phyloP scores from a whole-genome alignment of 2,329 filamentous ascomycete genomes.

The Mycogone perniciosa region DNA sequence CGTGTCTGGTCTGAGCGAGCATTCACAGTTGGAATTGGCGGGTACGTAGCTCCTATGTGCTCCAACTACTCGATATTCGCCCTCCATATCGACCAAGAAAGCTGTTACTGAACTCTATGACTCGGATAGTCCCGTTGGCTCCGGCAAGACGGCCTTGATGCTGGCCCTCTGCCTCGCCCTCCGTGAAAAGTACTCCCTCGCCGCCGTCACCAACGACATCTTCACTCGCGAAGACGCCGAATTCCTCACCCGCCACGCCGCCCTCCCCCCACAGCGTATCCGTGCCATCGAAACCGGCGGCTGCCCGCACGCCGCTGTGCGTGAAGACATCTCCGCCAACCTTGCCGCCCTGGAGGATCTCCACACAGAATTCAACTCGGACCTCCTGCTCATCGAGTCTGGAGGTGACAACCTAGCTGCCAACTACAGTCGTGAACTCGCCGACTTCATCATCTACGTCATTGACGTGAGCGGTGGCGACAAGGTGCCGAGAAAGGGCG shows the following conservation, averaged over 20 bases:
- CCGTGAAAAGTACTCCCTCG: slow-evolving; percentile 74
- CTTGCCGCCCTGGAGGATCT: slow-evolving; percentile 86
- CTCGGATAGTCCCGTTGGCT: slow-evolving; percentile 72
- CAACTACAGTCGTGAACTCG: slow-evolving; percentile 91
- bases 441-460: slow-evolving; percentile 97
- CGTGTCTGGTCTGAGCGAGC: slow-evolving; percentile 82
- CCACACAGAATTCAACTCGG: slow-evolving; percentile 69
- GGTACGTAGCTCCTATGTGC: slow-evolving; percentile 48
- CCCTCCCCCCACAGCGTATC: slow-evolving; percentile 77
- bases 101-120: neutral
- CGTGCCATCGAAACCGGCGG: slow-evolving; percentile 95
- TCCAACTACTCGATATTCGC: neutral
- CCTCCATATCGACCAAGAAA: neutral
- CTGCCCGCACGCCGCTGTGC: slow-evolving; percentile 92
- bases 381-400: slow-evolving; percentile 88
- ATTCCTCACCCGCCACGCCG: slow-evolving; percentile 82
- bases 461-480: slow-evolving; percentile 96
- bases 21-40: slow-evolving; percentile 96
- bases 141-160: slow-evolving; percentile 96
- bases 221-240: slow-evolving; percentile 98
- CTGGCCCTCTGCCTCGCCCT: slow-evolving; percentile 82
- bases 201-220: slow-evolving; percentile 97
- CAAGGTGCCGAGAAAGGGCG: slow-evolving; percentile 93
- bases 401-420: slow-evolving; percentile 95
- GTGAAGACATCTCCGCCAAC: slow-evolving; percentile 93